Percentiles rank a stretch among this genome's conserved stretches.
These are phyloP conservation scores for Byssochlamys sp. DNA, from an alignment of 2,329 filamentous ascomycete genomes.

Conservation along the genomic window DNA sequence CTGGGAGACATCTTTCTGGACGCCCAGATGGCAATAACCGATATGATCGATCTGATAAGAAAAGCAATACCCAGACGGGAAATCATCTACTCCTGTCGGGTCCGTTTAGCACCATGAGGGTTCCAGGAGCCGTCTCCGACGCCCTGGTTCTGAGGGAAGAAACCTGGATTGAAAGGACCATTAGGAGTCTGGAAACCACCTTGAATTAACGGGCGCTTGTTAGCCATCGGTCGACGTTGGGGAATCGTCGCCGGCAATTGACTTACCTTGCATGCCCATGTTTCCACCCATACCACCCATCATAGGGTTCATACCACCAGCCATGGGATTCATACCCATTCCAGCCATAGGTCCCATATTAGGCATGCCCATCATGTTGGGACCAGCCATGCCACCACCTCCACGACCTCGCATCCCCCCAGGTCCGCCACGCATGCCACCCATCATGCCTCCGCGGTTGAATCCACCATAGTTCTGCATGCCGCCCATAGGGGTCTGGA, in stretches of 20 bases:
- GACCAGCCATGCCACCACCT: slow-evolving; percentile 47
- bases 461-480: slow-evolving; percentile 43
- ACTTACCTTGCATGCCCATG: slow-evolving; percentile 43
- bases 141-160: slow-evolving; percentile 51
- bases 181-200: slow-evolving; percentile 59
- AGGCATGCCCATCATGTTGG: slow-evolving; percentile 45
- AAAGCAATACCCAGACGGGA: slow-evolving; percentile 3
- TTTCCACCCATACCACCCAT: slow-evolving; percentile 39
- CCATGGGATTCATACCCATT: slow-evolving; percentile 47
- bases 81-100: slow-evolving; percentile 55
- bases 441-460: slow-evolving; percentile 45
- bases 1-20: neutral
- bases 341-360: slow-evolving; percentile 44
- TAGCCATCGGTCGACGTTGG: slow-evolving; percentile 10
- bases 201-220: slow-evolving; percentile 23
- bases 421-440: slow-evolving; percentile 44
- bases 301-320: slow-evolving; percentile 51
- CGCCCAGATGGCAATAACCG: neutral
- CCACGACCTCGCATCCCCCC: slow-evolving; percentile 51
- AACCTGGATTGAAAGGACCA: slow-evolving; percentile 62
- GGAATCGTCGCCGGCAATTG: slow-evolving; percentile 13
- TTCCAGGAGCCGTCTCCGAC: slow-evolving; percentile 60
- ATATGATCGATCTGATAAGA: slow-evolving; percentile 2
- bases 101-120: slow-evolving; percentile 70
- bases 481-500: slow-evolving; percentile 41